Conservation (phyloP, 202 grass and related monocot genomes). For the Tripidium arundinaceum region DNA sequence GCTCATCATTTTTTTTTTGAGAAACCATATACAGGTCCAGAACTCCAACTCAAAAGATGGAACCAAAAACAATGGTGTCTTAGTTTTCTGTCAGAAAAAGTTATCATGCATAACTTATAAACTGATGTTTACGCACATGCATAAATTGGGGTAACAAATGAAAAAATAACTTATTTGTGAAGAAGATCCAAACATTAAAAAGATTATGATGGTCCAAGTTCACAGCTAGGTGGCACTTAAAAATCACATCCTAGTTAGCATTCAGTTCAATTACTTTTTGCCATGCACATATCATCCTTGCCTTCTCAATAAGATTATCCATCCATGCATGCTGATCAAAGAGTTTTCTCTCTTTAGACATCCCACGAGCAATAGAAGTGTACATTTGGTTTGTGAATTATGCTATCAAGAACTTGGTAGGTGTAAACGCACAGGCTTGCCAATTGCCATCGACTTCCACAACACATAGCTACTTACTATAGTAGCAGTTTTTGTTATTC, state of each 20-base stretch:
- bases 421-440: too few relatives aligned
- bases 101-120: not conserved
- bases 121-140: not conserved
- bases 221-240: slow-evolving; percentile 18
- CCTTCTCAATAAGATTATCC: slow-evolving; percentile 73
- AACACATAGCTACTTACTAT: too few relatives aligned
- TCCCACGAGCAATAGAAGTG: slow-evolving; percentile 49
- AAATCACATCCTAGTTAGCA: slow-evolving; percentile 3
- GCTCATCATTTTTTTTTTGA: not conserved
- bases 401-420: too few relatives aligned
- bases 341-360: slow-evolving; percentile 75
- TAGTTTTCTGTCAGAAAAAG: not conserved
- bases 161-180: not conserved
- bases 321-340: slow-evolving; percentile 53
- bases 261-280: slow-evolving; percentile 59
- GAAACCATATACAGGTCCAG: not conserved
- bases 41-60: not conserved
- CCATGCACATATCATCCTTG: slow-evolving; percentile 68
- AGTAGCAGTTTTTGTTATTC: too few relatives aligned
- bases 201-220: slow-evolving; percentile 6
- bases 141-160: slow-evolving; percentile 6
- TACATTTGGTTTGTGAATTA: too few relatives aligned
- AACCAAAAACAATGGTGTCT: not conserved
- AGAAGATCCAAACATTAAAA: not conserved
- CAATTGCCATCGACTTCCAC: too few relatives aligned